Base-by-base conservation (phyloP, 306 rosid species). In the Cucurbita pepo region DNA sequence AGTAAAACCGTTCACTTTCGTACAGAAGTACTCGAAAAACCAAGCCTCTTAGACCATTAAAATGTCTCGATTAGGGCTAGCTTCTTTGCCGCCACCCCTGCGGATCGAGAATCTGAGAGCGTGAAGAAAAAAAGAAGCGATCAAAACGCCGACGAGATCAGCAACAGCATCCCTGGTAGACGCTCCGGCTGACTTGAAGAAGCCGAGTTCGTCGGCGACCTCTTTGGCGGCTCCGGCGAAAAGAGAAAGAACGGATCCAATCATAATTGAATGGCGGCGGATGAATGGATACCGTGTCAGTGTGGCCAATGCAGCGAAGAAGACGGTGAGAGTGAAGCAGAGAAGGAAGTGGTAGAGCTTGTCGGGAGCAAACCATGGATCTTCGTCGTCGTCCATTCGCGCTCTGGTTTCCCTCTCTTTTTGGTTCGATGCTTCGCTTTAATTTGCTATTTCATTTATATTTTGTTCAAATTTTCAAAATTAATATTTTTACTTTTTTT, bases 211-310 rank as follows among this genome's bases (percentile, higher is more conserved):
- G 76, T 91, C 96, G 71, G 93, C 97, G 64, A 79, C 80, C 74
- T 91, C 97, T 81, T 91, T 91, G 71, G 85, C 91, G 63, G 88
- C 97, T 63, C 96, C 96, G 83, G 83, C 84, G 7, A 80, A 74
- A 74, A 91, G 89, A 18, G 97, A 88, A n/a, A 59, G 43, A 14
- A 79, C 62, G 44, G 92, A 87, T 54, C 89, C 86, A 72, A 88
- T 44, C 10, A 19, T 3, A 43, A 81, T 14, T 64, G 87, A 79
- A 81, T 86, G 83, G 81, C 84, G 90, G 44, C 98, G 96, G 30
- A 91, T 84, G 74, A 87, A 77, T 11, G 85, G 82, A 62, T 62
- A 56, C 2, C 83, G 82, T 1, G 83, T 56, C 38, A 84, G 80
- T 40, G 75, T 6, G 7, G 85, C 82, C 2, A 88, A 7, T 56